Conservation (phyloP, 2,329 filamentous ascomycete species). For the Fusarium torulosum region DNA sequence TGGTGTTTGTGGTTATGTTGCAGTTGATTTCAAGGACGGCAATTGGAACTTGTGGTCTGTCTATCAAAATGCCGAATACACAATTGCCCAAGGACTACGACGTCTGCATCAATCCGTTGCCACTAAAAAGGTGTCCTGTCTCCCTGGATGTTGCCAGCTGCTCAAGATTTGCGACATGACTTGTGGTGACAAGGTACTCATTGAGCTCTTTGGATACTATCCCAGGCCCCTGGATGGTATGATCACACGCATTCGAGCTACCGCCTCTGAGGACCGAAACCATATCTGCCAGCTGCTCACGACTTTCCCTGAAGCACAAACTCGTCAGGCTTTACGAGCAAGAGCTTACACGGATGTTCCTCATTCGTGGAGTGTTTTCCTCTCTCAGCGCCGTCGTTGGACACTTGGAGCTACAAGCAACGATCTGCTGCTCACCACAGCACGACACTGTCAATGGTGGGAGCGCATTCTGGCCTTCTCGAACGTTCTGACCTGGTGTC, state of each 20-base stretch:
- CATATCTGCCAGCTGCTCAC: slow-evolving; percentile 46
- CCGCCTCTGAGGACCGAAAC: slow-evolving; percentile 45
- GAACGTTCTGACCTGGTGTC: slow-evolving; percentile 44
- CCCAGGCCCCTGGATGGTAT: slow-evolving; percentile 40
- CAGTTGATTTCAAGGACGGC: slow-evolving; percentile 43
- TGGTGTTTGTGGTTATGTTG: slow-evolving; percentile 59
- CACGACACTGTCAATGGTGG: slow-evolving; percentile 45
- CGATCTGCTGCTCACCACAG: slow-evolving; percentile 38
- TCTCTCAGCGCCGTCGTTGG: slow-evolving; percentile 49
- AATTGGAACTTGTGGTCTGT: slow-evolving; percentile 47
- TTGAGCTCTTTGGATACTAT: slow-evolving; percentile 45
- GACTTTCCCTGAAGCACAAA: slow-evolving; percentile 52
- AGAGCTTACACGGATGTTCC: slow-evolving; percentile 57
- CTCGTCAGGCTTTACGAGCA: slow-evolving; percentile 56
- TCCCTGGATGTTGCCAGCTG: slow-evolving; percentile 44
- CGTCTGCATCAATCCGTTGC: slow-evolving; percentile 45
- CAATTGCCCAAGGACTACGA: slow-evolving; percentile 45
- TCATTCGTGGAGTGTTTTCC: slow-evolving; percentile 55
- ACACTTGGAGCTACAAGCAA: slow-evolving; percentile 47
- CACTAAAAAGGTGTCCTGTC: slow-evolving; percentile 45
- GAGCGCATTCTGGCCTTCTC: slow-evolving; percentile 44
- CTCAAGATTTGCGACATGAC: slow-evolving; percentile 44
- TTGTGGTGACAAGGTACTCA: slow-evolving; percentile 41
- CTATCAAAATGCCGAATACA: slow-evolving; percentile 47
- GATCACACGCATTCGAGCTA: slow-evolving; percentile 45